Base-by-base conservation (phyloP, 23 red algal species). In the Cyanidiococcus yangmingshanensis region DNA sequence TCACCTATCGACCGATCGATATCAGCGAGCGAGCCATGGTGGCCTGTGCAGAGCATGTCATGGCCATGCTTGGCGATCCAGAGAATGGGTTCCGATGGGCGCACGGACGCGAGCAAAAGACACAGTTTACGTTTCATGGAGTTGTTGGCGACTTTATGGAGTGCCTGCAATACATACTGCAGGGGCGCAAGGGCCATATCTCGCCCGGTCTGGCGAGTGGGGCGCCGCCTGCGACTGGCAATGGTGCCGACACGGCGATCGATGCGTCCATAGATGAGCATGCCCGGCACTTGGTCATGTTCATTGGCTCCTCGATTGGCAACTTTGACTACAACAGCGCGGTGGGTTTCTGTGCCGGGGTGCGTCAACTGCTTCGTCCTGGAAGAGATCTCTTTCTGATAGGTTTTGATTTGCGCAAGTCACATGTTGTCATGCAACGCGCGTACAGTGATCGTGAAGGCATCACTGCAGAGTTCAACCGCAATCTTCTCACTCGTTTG, bases 251-350 rank as follows among this genome's bases (percentile, higher is more conserved):
- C n/a, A 34, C 57, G 0, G 75, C 40, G 2, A 26, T 25, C 1
- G 0, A 1, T 30, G 37, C 17, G 39, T 30, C 75, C 0, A 39
- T 39, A 32, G 37, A 76, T 67, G 37, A 90, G 75, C 77, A 30
- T 35, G 21, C 32, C 7, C 63, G 63, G n/a, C 63, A 71, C 63
- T 35, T 87, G 77, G 86, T 89, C 25, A 35, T 90, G 17, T 96
- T 96, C 39, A 38, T 96, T 24, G 92, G 92, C 41, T 88, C 87
- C 0, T 88, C 83, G 37, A 87, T 96, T 34, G 92, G 92, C 30
- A 96, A 96, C 80, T 90, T 90, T 76, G 41, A 67, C 12, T 25
- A 29, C 25, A 58, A 37, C 21, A 68, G 68, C 18, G 87, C 84
- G 31, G 54, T 76, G 26, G 34, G 0, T 0, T 96, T 96, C 58